phyloP scores from a whole-genome alignment of 2,329 filamentous ascomycete species.

The Fusarium buharicum region DNA sequence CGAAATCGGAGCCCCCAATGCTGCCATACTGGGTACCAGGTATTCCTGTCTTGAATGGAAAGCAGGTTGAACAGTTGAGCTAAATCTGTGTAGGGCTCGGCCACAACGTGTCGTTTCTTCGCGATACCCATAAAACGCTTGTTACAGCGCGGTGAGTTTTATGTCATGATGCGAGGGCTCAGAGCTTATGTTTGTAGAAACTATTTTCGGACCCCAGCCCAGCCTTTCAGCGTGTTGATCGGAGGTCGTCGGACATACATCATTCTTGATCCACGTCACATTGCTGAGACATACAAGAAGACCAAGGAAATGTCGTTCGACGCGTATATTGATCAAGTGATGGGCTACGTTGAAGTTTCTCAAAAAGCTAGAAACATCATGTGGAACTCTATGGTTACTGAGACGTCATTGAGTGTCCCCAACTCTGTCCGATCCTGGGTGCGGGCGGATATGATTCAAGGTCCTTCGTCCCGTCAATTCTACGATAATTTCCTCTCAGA shows the following conservation, averaged over 20 bases:
- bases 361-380: neutral
- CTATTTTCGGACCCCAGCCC: neutral
- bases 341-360: neutral
- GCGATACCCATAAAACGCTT: neutral
- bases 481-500: neutral
- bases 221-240: neutral
- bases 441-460: neutral
- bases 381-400: neutral
- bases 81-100: neutral
- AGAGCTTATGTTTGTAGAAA: neutral
- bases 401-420: neutral
- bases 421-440: neutral
- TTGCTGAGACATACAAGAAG: neutral
- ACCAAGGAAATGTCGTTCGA: neutral
- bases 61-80: fast-evolving
- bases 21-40: constrained; percentile 11
- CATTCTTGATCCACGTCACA: neutral
- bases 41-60: neutral
- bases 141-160: neutral
- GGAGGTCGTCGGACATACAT: neutral
- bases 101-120: neutral
- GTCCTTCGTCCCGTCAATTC: neutral
- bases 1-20: neutral
- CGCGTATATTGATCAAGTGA: neutral
- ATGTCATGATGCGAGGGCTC: neutral